Percentiles rank a stretch among this genome's conserved stretches.
Conservation (phyloP, 495 filamentous ascomycete genomes). For the Hypoxylon perforatum region DNA sequence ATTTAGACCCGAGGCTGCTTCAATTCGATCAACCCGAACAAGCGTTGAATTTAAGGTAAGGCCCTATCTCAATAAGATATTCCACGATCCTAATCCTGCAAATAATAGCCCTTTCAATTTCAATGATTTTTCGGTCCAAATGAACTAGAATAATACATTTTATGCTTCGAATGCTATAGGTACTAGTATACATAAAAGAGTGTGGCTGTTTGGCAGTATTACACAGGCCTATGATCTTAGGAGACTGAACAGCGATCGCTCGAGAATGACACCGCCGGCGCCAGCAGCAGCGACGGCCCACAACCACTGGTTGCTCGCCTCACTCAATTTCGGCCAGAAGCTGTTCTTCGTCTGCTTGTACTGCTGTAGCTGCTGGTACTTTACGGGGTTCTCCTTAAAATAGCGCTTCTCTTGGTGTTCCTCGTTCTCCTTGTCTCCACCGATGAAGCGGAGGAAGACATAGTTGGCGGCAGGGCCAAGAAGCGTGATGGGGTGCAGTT, state of each 20-base stretch:
- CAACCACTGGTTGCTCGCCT: constrained; percentile 64
- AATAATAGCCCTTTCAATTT: too few relatives aligned
- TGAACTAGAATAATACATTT: too few relatives aligned
- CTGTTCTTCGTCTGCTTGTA: constrained; percentile 65
- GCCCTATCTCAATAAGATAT: too few relatives aligned
- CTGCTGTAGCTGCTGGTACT: constrained; percentile 59
- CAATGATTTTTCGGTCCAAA: too few relatives aligned
- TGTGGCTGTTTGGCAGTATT: constrained; percentile 1
- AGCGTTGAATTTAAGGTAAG: too few relatives aligned
- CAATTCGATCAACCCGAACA: too few relatives aligned
- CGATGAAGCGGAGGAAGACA: constrained; percentile 64
- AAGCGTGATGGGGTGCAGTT: constrained; percentile 63
- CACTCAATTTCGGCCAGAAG: constrained; percentile 64
- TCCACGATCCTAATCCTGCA: too few relatives aligned
- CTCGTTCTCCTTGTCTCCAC: constrained; percentile 66
- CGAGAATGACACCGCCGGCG: constrained; percentile 45
- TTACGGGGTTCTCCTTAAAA: constrained; percentile 54
- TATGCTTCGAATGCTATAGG: neutral
- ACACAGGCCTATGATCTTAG: constrained; percentile 11
- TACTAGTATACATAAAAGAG: neutral
- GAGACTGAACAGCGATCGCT: constrained; percentile 28
- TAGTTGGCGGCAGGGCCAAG: constrained; percentile 69
- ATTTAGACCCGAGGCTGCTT: too few relatives aligned
- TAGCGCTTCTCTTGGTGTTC: constrained; percentile 62
- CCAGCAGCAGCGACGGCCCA: constrained; percentile 63